Evolutionary conservation across 495 filamentous ascomycete genomes (phyloP).

Genomic region (Cryomyces minteri): DNA sequence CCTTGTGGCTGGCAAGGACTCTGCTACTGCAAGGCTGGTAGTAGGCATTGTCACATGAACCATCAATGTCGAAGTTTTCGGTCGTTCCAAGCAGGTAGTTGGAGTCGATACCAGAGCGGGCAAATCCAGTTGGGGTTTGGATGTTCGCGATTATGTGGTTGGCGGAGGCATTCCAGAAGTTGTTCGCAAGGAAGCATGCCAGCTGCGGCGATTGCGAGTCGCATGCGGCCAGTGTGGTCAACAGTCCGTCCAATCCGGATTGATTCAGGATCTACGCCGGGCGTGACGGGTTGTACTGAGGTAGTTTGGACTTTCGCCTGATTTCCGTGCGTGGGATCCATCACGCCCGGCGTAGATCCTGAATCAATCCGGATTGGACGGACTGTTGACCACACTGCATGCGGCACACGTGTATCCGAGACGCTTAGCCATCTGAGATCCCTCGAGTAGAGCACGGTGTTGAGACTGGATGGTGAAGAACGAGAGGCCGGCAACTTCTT

Average conservation of each 20-base stretch:
- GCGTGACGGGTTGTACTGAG: too few species aligned
- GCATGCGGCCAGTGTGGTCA: too few species aligned
- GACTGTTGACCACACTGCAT: too few species aligned
- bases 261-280: too few species aligned
- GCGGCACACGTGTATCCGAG: too few species aligned
- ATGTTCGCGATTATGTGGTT: constrained; percentile 38
- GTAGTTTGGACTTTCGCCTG: too few species aligned
- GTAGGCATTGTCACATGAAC: constrained; percentile 32
- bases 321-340: too few species aligned
- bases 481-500: constrained; percentile 42
- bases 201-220: constrained; percentile 38
- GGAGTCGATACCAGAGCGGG: constrained; percentile 38
- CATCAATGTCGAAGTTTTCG: constrained; percentile 42
- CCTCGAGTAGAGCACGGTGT: constrained; percentile 41
- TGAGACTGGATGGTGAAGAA: constrained; percentile 37
- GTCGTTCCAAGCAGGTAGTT: constrained; percentile 44
- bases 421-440: constrained; percentile 39
- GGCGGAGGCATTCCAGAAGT: constrained; percentile 42
- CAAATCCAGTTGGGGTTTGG: constrained; percentile 15
- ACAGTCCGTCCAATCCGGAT: too few species aligned
- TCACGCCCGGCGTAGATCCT: too few species aligned
- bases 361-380: too few species aligned
- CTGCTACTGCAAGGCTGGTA: constrained; percentile 46
- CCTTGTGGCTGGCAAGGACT: constrained; percentile 47
- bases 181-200: constrained; percentile 41